These are phyloP conservation scores for Calonectria naviculata DNA, from an alignment of 2,329 filamentous ascomycete genomes.

Conservation along the genomic window DNA sequence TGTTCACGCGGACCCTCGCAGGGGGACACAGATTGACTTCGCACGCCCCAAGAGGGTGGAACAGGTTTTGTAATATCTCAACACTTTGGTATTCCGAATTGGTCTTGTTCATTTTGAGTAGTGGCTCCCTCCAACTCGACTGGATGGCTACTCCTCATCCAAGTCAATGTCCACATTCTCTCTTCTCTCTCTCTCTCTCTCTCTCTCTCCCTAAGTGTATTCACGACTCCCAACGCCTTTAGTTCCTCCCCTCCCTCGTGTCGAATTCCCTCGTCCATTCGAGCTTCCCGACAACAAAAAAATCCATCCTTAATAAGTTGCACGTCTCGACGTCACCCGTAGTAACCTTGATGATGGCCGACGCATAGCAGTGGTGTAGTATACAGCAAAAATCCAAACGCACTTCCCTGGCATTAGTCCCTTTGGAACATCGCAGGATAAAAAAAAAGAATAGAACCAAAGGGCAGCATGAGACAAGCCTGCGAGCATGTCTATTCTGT, in stretches of 20 bases:
- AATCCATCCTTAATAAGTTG: constrained; percentile 2
- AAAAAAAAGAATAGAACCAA: neutral
- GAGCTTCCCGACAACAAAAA: constrained; percentile 6
- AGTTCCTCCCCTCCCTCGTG: neutral
- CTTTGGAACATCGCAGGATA: neutral
- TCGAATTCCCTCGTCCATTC: constrained; percentile 1
- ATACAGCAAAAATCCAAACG: neutral
- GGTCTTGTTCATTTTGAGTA: constrained; percentile 7
- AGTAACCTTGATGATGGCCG: neutral
- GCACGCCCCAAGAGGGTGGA: constrained; percentile 6
- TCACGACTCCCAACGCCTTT: constrained; percentile 22
- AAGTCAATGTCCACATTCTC: constrained; percentile 1
- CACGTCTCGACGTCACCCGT: neutral
- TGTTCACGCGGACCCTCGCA: constrained; percentile 14
- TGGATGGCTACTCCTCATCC: constrained; percentile 2
- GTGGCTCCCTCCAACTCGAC: neutral
- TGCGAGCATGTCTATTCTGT: neutral
- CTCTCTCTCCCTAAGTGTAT: neutral
- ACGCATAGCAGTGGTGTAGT: neutral
- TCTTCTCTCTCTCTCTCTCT: neutral
- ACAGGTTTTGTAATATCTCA: constrained; percentile 7
- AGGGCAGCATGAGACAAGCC: neutral
- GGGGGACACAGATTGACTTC: constrained; percentile 8
- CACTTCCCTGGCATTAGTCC: neutral
- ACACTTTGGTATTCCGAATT: constrained; percentile 19